These are phyloP conservation scores for Apiotrichum veenhuisii DNA, from an alignment of 1,284 basidiomycete genomes.

Conservation along the genomic window DNA sequence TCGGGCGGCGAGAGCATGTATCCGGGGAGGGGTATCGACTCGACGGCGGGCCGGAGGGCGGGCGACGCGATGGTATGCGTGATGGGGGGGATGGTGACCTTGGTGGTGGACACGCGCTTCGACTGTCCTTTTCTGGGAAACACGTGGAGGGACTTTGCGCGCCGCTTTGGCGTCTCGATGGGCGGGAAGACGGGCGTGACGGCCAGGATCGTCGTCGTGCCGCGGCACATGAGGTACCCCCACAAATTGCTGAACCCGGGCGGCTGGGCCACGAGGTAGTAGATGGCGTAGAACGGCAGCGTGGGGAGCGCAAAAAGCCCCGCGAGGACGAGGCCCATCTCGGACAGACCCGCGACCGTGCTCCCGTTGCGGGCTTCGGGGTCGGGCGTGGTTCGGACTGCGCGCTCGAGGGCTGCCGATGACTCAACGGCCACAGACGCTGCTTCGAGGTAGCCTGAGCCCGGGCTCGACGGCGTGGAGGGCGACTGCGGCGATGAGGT, in stretches of 20 bases:
- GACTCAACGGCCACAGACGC: not conserved
- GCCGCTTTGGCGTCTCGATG: not conserved
- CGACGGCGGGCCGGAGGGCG: not conserved
- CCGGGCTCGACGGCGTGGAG: not conserved
- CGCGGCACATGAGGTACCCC: not conserved
- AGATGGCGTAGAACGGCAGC: not conserved
- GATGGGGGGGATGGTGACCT: not conserved
- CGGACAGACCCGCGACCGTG: not conserved
- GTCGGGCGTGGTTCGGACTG: not conserved
- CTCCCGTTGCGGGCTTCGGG: not conserved
- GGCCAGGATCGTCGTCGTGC: not conserved
- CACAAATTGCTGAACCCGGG: not conserved
- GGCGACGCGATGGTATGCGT: not conserved
- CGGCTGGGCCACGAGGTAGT: not conserved
- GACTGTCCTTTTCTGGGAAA: not conserved
- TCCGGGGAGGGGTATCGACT: not conserved
- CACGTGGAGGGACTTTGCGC: not conserved
- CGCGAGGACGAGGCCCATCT: not conserved
- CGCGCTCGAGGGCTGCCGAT: not conserved
- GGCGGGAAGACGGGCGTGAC: not conserved
- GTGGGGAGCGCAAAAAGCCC: not conserved
- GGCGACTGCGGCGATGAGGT: not conserved
- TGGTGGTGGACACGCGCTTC: not conserved
- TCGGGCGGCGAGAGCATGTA: conserved; percentile 22
- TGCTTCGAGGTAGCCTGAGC: not conserved